Conservation (phyloP, 371 early-diverging fungal genomes). For the Capillidium heterosporum region DNA sequence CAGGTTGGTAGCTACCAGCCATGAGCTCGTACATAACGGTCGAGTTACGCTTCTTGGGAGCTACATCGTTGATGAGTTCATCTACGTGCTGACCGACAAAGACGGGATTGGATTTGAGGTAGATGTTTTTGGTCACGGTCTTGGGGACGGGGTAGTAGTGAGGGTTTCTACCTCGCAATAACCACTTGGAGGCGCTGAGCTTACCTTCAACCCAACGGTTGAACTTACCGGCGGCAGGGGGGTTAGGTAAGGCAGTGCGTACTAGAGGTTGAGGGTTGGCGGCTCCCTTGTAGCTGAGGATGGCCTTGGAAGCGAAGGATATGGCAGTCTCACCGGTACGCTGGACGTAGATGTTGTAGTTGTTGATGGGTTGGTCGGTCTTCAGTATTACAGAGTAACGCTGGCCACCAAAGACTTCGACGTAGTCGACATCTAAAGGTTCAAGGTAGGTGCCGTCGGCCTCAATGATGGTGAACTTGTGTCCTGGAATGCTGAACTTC, state of each 20-base stretch:
- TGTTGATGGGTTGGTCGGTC: slow-evolving; percentile 15
- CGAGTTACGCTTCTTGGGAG: background rate
- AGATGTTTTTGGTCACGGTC: background rate
- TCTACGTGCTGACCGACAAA: background rate
- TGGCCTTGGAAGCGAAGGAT: slow-evolving; percentile 11
- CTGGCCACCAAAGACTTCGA: slow-evolving; percentile 17
- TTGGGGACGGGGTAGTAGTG: background rate
- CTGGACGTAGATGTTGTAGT: slow-evolving; percentile 15
- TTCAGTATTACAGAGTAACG: slow-evolving; percentile 19
- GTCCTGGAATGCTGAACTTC: slow-evolving; percentile 17
- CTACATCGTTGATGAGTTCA: background rate
- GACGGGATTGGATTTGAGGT: background rate
- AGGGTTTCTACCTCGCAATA: no score
- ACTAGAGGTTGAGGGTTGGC: background rate
- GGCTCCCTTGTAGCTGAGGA: slow-evolving; percentile 15
- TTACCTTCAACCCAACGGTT: background rate
- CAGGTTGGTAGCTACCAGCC: background rate
- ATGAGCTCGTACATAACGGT: background rate
- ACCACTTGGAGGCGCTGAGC: background rate
- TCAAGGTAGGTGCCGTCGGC: slow-evolving; percentile 17
- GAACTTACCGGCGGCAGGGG: background rate
- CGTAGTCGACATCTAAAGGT: slow-evolving; percentile 11
- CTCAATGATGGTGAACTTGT: slow-evolving; percentile 19
- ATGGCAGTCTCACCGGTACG: slow-evolving; percentile 8
- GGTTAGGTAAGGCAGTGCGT: background rate